Conservation (phyloP, 2,329 filamentous ascomycete species). For the Neurospora crassa region DNA sequence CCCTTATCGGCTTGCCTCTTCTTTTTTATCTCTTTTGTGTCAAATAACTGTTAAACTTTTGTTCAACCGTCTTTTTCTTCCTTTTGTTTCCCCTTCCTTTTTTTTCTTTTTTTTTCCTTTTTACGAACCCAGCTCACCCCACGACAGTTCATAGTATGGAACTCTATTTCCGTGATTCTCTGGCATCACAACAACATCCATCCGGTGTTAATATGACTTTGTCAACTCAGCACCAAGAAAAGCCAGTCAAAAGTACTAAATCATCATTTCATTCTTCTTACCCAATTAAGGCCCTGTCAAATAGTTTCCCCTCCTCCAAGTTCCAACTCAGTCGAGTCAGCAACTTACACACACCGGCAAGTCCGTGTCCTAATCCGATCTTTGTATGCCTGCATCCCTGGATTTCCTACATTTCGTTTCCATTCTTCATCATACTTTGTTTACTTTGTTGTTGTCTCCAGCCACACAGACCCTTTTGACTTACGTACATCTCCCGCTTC, state of each 20-base stretch:
- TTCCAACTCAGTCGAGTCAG: no score
- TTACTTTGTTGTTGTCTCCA: not conserved
- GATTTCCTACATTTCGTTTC: not conserved
- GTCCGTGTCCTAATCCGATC: not conserved
- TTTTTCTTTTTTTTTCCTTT: not conserved
- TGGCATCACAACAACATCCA: no score
- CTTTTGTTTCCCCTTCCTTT: not conserved
- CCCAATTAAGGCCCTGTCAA: not conserved
- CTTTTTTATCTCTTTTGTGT: not conserved
- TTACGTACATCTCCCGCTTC: not conserved
- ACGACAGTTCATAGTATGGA: no score
- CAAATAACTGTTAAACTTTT: not conserved
- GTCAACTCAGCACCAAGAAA: no score
- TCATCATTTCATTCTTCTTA: not conserved
- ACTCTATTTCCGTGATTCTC: no score
- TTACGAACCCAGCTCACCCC: no score
- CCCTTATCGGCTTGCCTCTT: not conserved
- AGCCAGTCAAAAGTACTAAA: no score
- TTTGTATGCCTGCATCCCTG: not conserved
- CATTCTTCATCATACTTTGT: not conserved
- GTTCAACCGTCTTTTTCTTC: no score
- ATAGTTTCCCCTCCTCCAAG: rapidly evolving
- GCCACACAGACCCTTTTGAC: not conserved
- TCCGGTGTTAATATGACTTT: no score
- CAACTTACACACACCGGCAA: not conserved